Conservation (phyloP, 1,139 yeast genomes). For the Candida gigantensis region DNA sequence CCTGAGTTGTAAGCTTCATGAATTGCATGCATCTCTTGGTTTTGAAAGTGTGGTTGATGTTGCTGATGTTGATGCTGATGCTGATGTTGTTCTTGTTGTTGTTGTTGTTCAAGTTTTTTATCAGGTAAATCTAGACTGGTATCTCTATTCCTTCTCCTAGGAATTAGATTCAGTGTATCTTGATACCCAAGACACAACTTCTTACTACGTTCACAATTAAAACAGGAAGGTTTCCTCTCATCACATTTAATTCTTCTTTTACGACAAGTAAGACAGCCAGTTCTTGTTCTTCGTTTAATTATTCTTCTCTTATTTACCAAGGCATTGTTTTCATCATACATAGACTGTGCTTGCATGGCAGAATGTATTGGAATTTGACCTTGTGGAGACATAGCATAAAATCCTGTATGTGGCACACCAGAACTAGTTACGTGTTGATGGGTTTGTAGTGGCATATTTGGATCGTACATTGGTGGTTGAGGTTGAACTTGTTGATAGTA, state of each 20-base stretch:
- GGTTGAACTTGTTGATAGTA: constrained; percentile 3
- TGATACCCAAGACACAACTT: constrained; percentile 73
- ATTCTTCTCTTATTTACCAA: constrained; percentile 43
- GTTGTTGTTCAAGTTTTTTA: constrained; percentile 1
- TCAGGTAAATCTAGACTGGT: constrained; percentile 15
- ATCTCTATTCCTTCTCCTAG: constrained; percentile 14
- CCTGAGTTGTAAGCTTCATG: no score
- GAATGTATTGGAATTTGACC: no score
- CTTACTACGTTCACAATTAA: constrained; percentile 70
- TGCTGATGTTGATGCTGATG: neutral
- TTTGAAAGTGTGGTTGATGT: no score
- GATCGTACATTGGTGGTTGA: constrained; percentile 9
- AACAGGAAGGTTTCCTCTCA: constrained; percentile 72
- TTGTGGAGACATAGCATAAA: no score
- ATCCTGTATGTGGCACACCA: no score
- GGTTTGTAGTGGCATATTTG: constrained; percentile 8
- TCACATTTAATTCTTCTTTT: constrained; percentile 74
- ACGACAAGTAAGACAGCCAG: constrained; percentile 77
- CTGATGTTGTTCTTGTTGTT: neutral
- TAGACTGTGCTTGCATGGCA: neutral
- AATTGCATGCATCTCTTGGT: neutral
- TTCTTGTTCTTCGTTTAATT: constrained; percentile 59
- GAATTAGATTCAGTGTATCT: constrained; percentile 19
- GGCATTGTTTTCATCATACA: constrained; percentile 34
- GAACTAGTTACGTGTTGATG: constrained; percentile 2